Evolutionary conservation across 768 basidiomycete species (phyloP), one percentile per base, ranked within the genome.

Genomic region (Sarcomyxa edulis): DNA sequence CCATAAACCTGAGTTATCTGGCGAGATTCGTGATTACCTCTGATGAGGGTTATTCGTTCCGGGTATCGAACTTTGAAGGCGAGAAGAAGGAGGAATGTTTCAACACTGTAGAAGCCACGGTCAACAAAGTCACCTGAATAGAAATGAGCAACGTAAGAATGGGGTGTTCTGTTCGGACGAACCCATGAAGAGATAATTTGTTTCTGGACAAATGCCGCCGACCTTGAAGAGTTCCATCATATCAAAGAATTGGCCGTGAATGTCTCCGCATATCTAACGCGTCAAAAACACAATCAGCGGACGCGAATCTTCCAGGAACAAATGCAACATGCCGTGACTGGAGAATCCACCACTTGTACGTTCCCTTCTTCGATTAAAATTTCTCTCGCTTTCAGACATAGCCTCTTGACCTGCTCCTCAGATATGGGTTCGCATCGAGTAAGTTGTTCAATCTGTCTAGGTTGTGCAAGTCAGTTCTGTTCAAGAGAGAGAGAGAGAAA

Each of bases 101-200:
- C 95, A 42, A 97, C 91, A 56, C 81, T 84, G 71, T 96, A 97
- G 66, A 92, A 96, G 22, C 95, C 95, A 38, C 95, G 82, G 64
- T 98, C 95, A 49, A 97, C 95, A 57, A 97, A 98, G 65, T 97
- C 95, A 45, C 94, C 93, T 95, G 65, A 9, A 22, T n/a, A 35
- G 59, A 48, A 37, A 26, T 37, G 33, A 26, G n/a, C 21, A 28
- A 25, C n/a, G 37, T 38, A 20, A 35, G 26, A 6, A 41, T 21
- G 35, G 19, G 31, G 20, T n/a, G n/a, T n/a, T n/a, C n/a, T n/a
- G n/a, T 48, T 31, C 40, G 42, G 21, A 59, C 78, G 53, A 47
- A 89, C 87, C 86, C 88, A 96, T 95, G 76, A 96, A 95, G 35
- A 96, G 80, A 61, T 96, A 96, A 59, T 89, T 92, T 5, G 92